Evolutionary conservation across 106 monocot genomes (phyloP).

Genomic region (Platanthera zijinensis): DNA sequence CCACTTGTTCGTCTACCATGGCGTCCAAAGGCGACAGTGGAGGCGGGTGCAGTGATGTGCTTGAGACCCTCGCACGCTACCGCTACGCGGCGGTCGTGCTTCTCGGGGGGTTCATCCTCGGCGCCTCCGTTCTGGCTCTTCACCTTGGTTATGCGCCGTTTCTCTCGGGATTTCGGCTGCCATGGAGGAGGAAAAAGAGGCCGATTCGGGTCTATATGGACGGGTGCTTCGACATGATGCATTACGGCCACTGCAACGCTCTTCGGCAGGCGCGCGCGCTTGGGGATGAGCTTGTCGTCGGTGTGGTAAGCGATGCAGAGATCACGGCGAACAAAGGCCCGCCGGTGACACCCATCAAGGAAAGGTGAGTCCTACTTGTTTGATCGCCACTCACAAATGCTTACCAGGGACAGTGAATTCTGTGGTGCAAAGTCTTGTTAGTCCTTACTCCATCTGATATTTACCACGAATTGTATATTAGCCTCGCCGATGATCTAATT

Average conservation of each 20-base stretch:
- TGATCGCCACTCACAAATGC: background rate
- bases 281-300: conserved; percentile 88
- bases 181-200: conserved; percentile 35
- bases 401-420: background rate
- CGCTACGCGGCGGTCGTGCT: conserved; percentile 28
- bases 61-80: conserved; percentile 16
- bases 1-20: conserved; percentile 9
- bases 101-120: conserved; percentile 40
- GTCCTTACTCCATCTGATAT: background rate
- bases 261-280: conserved; percentile 82
- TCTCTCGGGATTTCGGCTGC: background rate
- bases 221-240: conserved; percentile 99
- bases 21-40: conserved; percentile 5
- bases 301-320: conserved; percentile 90
- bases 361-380: conserved; percentile 35
- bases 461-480: background rate
- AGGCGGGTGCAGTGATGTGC: background rate
- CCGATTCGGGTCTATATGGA: conserved; percentile 92
- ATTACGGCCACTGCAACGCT: conserved; percentile 96
- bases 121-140: conserved; percentile 21
- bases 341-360: conserved; percentile 75
- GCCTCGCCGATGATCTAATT: background rate
- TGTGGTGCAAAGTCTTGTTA: background rate
- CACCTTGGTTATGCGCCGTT: conserved; percentile 10
- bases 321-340: conserved; percentile 90